A percentile compares a stretch with the other conserved stretches of the same genome.
Conservation (phyloP, 805 yeast species). For the Yarrowia yakushimensis region DNA sequence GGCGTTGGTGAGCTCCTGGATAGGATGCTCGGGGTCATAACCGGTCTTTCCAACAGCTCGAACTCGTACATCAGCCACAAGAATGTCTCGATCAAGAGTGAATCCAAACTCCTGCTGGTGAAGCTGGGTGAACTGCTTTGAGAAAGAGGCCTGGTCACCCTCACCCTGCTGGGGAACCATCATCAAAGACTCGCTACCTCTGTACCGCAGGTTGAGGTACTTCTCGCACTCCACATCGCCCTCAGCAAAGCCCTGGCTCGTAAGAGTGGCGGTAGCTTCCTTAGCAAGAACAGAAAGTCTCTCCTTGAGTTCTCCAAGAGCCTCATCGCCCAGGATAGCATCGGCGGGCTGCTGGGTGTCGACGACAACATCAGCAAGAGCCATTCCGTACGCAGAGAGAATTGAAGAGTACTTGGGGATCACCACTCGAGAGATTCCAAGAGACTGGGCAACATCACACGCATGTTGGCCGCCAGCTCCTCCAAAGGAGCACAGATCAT, state of each 20-base stretch:
- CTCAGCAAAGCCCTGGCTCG: slow-evolving; percentile 52
- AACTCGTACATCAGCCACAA: slow-evolving; percentile 71
- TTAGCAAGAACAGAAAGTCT: slow-evolving; percentile 47
- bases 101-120: slow-evolving; percentile 77
- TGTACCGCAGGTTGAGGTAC: slow-evolving; percentile 72
- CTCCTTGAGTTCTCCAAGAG: slow-evolving; percentile 40
- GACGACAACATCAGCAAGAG: slow-evolving; percentile 78
- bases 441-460: slow-evolving; percentile 63
- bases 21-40: slow-evolving; percentile 45
- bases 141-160: slow-evolving; percentile 34
- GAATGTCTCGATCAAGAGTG: slow-evolving; percentile 52
- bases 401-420: slow-evolving; percentile 81
- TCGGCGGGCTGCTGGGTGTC: slow-evolving; percentile 76
- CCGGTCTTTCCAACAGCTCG: slow-evolving; percentile 67
- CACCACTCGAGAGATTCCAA: slow-evolving; percentile 65
- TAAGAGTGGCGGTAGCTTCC: slow-evolving; percentile 44
- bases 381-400: slow-evolving; percentile 83
- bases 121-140: slow-evolving; percentile 47
- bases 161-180: slow-evolving; percentile 47
- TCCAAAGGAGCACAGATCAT: slow-evolving; percentile 78
- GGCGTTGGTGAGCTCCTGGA: slow-evolving; percentile 49
- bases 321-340: slow-evolving; percentile 39
- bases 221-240: slow-evolving; percentile 53
- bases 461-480: slow-evolving; percentile 96
- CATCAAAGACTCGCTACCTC: slow-evolving; percentile 85